Percentiles rank a stretch among this genome's conserved stretches.
Evolutionary conservation across 352 stramenopile genomes (phyloP).

Genomic region (Phytophthora nicotianae): DNA sequence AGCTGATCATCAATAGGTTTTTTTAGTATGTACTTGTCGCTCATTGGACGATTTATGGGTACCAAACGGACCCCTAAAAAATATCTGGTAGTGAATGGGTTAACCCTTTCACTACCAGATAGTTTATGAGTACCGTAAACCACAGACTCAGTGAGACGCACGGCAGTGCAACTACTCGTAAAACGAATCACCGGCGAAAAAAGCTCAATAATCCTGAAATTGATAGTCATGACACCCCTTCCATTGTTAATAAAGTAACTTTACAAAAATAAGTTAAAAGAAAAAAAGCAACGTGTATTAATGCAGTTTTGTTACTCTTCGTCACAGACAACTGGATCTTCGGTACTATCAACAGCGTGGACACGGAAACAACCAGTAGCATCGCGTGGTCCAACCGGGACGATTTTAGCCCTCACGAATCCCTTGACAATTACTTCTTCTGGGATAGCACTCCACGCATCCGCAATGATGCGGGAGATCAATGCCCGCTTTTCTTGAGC

Average conservation of each 20-base stretch:
- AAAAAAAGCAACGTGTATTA: not conserved
- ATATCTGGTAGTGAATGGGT: too few species aligned
- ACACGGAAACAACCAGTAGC: not conserved
- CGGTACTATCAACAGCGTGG: not conserved
- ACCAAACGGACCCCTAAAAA: too few species aligned
- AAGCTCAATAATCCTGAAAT: not conserved
- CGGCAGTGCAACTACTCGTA: conserved; percentile 17
- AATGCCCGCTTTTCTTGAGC: not conserved
- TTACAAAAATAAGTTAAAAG: not conserved
- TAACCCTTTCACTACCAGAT: too few species aligned
- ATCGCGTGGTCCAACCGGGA: not conserved
- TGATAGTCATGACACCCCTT: not conserved
- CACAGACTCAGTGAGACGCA: too few species aligned
- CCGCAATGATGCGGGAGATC: not conserved
- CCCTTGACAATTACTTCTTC: not conserved
- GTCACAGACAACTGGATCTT: not conserved
- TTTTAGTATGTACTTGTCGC: too few species aligned
- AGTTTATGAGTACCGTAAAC: too few species aligned
- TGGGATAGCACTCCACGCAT: too few species aligned
- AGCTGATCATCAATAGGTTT: too few species aligned
- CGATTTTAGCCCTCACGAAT: not conserved
- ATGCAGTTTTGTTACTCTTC: not conserved
- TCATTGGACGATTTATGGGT: too few species aligned
- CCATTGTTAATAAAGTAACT: not conserved
- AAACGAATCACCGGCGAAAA: not conserved